Evolutionary conservation across 176 grass and related monocot species (phyloP).

Genomic region (Triticum timopheevii): DNA sequence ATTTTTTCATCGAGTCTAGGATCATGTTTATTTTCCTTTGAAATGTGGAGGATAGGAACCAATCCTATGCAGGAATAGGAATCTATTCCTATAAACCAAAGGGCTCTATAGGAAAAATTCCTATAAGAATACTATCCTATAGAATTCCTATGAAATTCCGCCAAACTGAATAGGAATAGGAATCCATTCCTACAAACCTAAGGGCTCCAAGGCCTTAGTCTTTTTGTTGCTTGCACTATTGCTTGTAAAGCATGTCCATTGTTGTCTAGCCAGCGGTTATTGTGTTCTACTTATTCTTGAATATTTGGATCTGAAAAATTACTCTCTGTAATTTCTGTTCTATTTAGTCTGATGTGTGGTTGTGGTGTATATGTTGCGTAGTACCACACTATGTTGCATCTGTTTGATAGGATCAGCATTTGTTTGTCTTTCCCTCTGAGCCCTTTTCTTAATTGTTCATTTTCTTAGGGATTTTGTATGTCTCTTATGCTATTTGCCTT

Average conservation of each 20-base stretch:
- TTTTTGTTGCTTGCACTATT: not conserved
- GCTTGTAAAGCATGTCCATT: conserved; percentile 4
- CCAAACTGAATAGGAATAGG: too few relatives aligned
- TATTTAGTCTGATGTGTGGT: not conserved
- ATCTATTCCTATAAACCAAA: too few relatives aligned
- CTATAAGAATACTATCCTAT: too few relatives aligned
- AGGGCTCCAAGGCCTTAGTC: not conserved
- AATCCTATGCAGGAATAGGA: too few relatives aligned
- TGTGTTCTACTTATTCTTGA: conserved; percentile 23
- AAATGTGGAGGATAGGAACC: too few relatives aligned
- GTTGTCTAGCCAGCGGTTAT: not conserved
- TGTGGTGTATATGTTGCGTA: not conserved
- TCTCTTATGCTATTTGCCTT: not conserved
- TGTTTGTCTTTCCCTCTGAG: conserved; percentile 8
- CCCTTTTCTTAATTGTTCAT: conserved; percentile 20
- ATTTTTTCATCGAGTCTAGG: too few relatives aligned
- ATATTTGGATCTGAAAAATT: not conserved
- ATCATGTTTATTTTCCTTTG: too few relatives aligned
- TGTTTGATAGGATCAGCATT: not conserved
- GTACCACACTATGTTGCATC: not conserved
- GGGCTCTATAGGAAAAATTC: too few relatives aligned
- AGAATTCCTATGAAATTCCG: too few relatives aligned
- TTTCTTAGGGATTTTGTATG: not conserved
- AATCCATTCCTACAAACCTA: too few relatives aligned
- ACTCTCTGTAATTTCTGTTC: not conserved